phyloP scores from a whole-genome alignment of 2,329 filamentous ascomycete genomes.

The Didymella pinodella region DNA sequence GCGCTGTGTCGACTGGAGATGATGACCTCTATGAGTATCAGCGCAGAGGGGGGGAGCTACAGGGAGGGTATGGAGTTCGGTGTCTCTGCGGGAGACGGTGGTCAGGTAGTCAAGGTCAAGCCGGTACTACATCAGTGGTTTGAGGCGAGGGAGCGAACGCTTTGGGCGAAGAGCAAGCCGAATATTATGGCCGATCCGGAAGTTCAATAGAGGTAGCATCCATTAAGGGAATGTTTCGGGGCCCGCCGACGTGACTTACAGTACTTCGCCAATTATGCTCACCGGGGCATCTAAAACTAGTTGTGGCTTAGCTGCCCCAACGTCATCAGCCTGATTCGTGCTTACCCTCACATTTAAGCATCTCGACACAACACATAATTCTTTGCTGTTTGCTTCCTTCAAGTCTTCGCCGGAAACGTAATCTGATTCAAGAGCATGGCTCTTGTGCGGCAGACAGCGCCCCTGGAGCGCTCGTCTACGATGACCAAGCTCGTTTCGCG shows the following conservation, averaged over 20 bases:
- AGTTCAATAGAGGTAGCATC: too few species aligned
- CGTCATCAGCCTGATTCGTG: constrained; percentile 13
- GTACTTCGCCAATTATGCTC: neutral
- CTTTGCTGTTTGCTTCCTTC: neutral
- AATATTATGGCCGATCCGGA: constrained; percentile 7
- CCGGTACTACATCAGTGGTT: constrained; percentile 85
- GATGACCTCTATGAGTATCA: constrained; percentile 83
- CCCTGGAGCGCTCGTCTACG: constrained; percentile 31
- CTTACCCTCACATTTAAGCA: neutral
- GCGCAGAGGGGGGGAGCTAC: constrained; percentile 70
- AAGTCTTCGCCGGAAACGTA: neutral
- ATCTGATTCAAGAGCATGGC: neutral
- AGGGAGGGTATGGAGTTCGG: constrained; percentile 64
- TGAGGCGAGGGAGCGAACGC: constrained; percentile 49
- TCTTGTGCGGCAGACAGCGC: constrained; percentile 6
- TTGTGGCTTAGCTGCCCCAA: constrained; percentile 16
- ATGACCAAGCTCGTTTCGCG: constrained; percentile 43
- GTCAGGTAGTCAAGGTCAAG: constrained; percentile 49
- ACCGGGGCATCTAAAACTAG: neutral
- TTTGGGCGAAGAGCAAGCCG: constrained; percentile 42
- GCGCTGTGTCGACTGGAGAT: constrained; percentile 86
- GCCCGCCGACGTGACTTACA: neutral
- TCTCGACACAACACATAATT: neutral
- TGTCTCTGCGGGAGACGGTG: constrained; percentile 30
- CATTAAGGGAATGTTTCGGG: neutral